These are phyloP conservation scores for Fusarium piperis DNA, from an alignment of 2,329 filamentous ascomycete genomes.

Conservation along the genomic window DNA sequence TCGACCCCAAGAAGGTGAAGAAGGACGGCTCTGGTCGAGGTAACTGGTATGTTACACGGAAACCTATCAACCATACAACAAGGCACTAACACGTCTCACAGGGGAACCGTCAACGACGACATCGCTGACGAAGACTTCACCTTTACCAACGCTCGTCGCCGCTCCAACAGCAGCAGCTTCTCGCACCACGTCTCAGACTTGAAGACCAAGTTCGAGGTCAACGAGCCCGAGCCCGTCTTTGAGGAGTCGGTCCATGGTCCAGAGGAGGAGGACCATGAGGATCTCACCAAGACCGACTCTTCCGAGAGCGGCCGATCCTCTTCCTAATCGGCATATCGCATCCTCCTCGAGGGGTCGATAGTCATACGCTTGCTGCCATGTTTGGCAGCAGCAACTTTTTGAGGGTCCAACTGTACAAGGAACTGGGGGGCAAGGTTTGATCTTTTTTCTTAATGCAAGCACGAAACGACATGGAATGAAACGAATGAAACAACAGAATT, in stretches of 20 bases:
- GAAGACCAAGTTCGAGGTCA: conserved; percentile 96
- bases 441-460: conserved; percentile 27
- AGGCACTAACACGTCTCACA: conserved; percentile 50
- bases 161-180: conserved; percentile 87
- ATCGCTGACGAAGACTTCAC: conserved; percentile 85
- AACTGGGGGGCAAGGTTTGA: conserved; percentile 24
- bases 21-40: conserved; percentile 93
- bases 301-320: conserved; percentile 70
- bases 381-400: conserved; percentile 10
- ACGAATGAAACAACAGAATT: conserved; percentile 36
- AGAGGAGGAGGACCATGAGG: conserved; percentile 63
- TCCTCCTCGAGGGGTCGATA: conserved; percentile 26
- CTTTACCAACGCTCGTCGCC: conserved; percentile 86
- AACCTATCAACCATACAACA: not conserved
- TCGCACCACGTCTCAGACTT: conserved; percentile 78
- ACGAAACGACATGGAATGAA: conserved; percentile 43
- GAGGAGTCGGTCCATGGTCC: conserved; percentile 86
- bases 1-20: conserved; percentile 93
- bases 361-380: conserved; percentile 40
- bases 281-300: conserved; percentile 65
- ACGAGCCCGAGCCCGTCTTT: conserved; percentile 90
- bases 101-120: conserved; percentile 87
- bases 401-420: conserved; percentile 36
- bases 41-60: conserved; percentile 78
- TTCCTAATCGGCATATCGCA: conserved; percentile 52